These are phyloP conservation scores for Diaporthe ilicicola DNA, from an alignment of 2,329 filamentous ascomycete species.

Conservation along the genomic window DNA sequence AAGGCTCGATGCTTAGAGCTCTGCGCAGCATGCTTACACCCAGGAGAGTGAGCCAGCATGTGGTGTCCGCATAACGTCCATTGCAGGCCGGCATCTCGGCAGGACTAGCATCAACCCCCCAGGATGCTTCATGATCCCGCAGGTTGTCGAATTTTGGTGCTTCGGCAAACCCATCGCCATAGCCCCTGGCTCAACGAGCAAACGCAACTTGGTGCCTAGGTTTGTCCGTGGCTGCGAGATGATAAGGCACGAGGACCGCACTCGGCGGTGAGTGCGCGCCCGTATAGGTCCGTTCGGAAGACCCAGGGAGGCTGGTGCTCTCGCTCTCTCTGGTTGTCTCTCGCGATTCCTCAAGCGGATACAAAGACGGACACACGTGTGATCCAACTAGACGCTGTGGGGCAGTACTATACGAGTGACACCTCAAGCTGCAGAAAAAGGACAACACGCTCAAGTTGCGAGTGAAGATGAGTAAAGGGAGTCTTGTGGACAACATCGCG, in stretches of 20 bases:
- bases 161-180: no score
- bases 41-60: not conserved
- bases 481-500: not conserved
- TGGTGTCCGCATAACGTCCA: not conserved
- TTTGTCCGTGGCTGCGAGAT: not conserved
- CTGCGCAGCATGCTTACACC: not conserved
- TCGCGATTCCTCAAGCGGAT: not conserved
- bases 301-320: not conserved
- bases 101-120: not conserved
- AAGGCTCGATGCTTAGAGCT: not conserved
- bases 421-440: not conserved
- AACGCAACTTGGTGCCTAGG: not conserved
- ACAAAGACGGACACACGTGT: constrained; percentile 4
- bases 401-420: constrained; percentile 12
- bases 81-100: not conserved
- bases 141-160: not conserved
- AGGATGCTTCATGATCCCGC: no score
- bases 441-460: not conserved
- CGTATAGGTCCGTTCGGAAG: not conserved
- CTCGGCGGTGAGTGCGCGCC: not conserved
- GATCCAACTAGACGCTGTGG: not conserved
- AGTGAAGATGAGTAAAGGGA: not conserved
- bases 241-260: not conserved
- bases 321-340: not conserved
- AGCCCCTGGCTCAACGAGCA: not conserved